Percentiles rank a stretch among this genome's conserved stretches.
phyloP scores from a whole-genome alignment of 345 rosid species.

The Syzygium grande region DNA sequence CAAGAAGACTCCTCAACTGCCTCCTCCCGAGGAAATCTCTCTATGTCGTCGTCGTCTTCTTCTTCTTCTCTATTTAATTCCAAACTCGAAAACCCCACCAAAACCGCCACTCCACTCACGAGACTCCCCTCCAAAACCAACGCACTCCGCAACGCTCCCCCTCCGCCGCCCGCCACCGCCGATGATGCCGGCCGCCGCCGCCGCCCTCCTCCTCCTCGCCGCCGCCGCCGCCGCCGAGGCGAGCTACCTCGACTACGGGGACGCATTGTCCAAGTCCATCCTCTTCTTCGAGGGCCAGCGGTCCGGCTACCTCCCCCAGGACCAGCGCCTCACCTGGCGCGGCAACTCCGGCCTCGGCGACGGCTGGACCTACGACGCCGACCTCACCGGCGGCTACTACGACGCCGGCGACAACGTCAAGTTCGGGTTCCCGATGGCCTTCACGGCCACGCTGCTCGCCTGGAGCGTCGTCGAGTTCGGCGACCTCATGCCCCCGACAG shows the following conservation, averaged over 20 bases:
- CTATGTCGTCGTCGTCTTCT: neutral
- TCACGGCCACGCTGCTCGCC: slow-evolving; percentile 57
- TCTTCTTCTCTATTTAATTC: neutral
- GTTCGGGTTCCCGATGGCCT: slow-evolving; percentile 83
- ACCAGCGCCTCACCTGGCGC: slow-evolving; percentile 44
- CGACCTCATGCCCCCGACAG: slow-evolving; percentile 49
- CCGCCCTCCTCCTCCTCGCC: neutral
- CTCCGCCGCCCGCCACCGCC: neutral
- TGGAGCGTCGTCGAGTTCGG: slow-evolving; percentile 82
- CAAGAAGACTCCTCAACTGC: neutral
- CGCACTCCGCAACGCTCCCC: neutral
- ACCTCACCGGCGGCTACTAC: slow-evolving; percentile 70
- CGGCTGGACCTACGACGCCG: slow-evolving; percentile 18
- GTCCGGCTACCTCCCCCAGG: slow-evolving; percentile 36
- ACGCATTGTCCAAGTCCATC: slow-evolving; percentile 40
- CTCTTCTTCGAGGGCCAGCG: slow-evolving; percentile 64
- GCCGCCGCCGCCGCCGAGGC: neutral
- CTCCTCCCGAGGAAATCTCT: neutral
- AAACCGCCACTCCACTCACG: neutral
- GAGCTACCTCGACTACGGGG: slow-evolving; percentile 27
- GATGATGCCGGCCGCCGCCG: neutral
- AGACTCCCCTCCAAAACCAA: neutral
- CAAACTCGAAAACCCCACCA: neutral
- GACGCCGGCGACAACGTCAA: slow-evolving; percentile 89
- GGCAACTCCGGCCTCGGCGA: slow-evolving; percentile 45